Percentiles rank a stretch among this genome's conserved stretches.
phyloP scores from a whole-genome alignment of 352 stramenopile genomes.

The Phytophthora pseudosyringae region DNA sequence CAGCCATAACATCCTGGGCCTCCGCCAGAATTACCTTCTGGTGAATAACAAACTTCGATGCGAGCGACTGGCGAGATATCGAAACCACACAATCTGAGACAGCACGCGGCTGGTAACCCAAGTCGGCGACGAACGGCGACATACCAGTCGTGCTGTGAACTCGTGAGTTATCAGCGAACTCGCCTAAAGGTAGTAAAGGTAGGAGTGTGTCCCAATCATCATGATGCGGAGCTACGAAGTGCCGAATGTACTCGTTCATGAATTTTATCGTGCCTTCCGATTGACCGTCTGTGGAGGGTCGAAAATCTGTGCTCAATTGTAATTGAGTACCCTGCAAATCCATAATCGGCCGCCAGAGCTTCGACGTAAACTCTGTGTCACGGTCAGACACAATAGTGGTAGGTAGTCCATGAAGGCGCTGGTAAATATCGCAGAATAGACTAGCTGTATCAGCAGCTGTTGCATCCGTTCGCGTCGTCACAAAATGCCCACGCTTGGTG shows the following conservation, averaged over 20 bases:
- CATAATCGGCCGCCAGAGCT: not conserved
- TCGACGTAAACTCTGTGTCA: not conserved
- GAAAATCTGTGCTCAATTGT: not conserved
- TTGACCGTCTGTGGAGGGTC: not conserved
- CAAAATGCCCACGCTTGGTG: no score
- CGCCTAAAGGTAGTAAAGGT: no score
- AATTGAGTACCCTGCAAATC: not conserved
- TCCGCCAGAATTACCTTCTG: not conserved
- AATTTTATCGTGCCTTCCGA: not conserved
- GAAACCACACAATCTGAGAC: not conserved
- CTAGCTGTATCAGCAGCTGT: no score
- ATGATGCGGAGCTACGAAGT: not conserved
- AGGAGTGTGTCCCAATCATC: not conserved
- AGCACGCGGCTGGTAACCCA: no score
- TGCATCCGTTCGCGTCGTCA: no score
- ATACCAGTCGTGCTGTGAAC: not conserved
- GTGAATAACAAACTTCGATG: no score
- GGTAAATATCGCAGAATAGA: no score
- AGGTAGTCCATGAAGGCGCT: not conserved
- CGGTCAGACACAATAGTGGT: not conserved
- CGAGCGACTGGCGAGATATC: no score
- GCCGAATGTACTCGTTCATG: not conserved
- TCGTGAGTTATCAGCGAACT: not conserved
- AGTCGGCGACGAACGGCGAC: no score
- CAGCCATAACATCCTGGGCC: not conserved